Evolutionary conservation across 179 eudicot species (phyloP).

Genomic region (Camellia oleifera): DNA sequence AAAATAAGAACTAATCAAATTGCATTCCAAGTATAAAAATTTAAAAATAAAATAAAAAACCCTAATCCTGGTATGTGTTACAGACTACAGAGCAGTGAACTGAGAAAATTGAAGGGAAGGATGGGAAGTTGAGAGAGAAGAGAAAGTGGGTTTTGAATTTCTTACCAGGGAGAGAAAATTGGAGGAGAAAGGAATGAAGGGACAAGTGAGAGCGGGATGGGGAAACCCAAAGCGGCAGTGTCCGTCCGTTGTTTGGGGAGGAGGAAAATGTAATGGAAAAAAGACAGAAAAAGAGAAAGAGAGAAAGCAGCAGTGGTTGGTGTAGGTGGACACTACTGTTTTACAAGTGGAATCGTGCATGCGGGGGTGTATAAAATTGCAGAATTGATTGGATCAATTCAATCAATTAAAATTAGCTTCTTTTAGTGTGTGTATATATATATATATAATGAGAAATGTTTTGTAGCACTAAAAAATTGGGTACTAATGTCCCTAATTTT

Average conservation of each 20-base stretch:
- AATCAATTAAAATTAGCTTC: no score
- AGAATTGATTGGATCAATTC: no score
- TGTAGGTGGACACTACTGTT: slow-evolving; percentile 21
- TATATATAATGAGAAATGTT: no score
- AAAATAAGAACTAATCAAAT: not conserved
- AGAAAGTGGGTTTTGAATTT: not conserved
- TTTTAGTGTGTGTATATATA: no score
- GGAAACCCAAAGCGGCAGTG: not conserved
- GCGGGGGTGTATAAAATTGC: no score
- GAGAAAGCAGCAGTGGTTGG: slow-evolving; percentile 12
- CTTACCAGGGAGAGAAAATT: not conserved
- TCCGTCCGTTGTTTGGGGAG: not conserved
- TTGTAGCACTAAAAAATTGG: no score
- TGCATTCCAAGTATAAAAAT: not conserved
- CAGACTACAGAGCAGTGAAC: not conserved
- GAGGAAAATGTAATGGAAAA: slow-evolving; percentile 17
- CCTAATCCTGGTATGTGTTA: slow-evolving; percentile 8
- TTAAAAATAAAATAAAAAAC: not conserved
- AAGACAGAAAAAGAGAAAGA: slow-evolving; percentile 19
- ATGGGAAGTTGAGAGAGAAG: not conserved
- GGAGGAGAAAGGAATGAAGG: slow-evolving; percentile 5
- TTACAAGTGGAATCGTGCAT: slow-evolving; percentile 14
- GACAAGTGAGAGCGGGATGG: not conserved
- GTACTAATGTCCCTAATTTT: no score
- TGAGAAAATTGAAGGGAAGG: not conserved